Conservation (phyloP, 208 protist species). For the Balamuthia mandrillaris region DNA sequence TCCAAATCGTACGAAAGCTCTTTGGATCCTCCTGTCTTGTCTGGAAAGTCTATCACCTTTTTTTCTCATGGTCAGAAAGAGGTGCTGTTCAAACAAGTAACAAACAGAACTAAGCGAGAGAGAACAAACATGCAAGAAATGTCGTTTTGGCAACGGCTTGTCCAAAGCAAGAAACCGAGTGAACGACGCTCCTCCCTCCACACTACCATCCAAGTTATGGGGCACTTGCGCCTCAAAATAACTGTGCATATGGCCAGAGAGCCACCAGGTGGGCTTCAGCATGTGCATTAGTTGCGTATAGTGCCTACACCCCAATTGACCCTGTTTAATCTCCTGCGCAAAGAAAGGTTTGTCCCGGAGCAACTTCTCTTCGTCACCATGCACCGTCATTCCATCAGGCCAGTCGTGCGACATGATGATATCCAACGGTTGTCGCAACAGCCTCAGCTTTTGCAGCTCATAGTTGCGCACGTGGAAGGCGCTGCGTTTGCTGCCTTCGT, state of each 20-base stretch:
- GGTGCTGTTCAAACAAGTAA: background rate
- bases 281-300: background rate
- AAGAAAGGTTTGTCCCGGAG: background rate
- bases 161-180: background rate
- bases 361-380: constrained; percentile 4
- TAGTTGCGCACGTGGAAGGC: constrained; percentile 5
- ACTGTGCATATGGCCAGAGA: constrained; percentile 26
- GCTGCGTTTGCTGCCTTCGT: background rate
- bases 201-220: background rate
- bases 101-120: background rate
- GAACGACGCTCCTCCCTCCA: too few relatives aligned
- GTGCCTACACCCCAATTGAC: background rate
- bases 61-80: background rate
- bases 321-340: background rate
- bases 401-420: constrained; percentile 17
- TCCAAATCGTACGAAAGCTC: constrained; percentile 67
- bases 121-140: background rate
- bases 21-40: background rate
- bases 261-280: constrained; percentile 17
- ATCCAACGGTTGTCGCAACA: background rate
- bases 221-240: background rate
- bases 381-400: background rate
- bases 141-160: background rate
- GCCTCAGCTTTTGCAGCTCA: background rate
- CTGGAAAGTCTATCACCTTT: background rate